phyloP scores from a whole-genome alignment of 805 yeast genomes.

The Suhomyces emberorum region DNA sequence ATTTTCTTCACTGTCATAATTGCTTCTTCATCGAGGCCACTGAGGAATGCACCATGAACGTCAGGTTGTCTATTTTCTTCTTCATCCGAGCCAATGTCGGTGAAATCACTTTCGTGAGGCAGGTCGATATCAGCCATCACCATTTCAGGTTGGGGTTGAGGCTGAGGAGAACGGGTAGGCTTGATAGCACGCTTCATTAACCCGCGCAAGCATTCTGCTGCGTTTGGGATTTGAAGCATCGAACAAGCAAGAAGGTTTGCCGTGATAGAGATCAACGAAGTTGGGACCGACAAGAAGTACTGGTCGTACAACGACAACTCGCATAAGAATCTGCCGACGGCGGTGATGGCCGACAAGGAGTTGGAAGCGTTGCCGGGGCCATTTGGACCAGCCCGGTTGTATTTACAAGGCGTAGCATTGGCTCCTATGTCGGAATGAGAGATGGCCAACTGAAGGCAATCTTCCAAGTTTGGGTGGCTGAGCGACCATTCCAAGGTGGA shows the following conservation, averaged over 20 bases:
- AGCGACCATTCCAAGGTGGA: conserved; percentile 43
- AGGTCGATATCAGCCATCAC: neutral
- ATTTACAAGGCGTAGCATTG: conserved; percentile 24
- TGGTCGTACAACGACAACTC: conserved; percentile 53
- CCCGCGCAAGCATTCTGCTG: conserved; percentile 31
- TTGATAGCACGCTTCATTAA: conserved; percentile 12
- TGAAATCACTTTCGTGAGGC: conserved; percentile 6
- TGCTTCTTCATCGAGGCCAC: conserved; percentile 45
- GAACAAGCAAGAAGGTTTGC: conserved; percentile 54
- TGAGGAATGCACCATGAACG: conserved; percentile 45
- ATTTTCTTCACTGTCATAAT: conserved; percentile 39
- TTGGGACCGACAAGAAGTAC: conserved; percentile 42
- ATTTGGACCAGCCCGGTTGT: conserved; percentile 12
- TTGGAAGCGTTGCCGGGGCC: conserved; percentile 17
- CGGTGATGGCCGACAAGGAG: conserved; percentile 50
- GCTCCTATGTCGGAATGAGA: conserved; percentile 22
- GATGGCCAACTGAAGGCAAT: conserved; percentile 44
- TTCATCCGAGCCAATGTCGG: conserved; percentile 21
- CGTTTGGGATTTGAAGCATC: conserved; percentile 47
- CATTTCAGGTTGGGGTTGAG: neutral
- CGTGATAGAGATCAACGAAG: conserved; percentile 47
- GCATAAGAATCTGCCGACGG: conserved; percentile 52
- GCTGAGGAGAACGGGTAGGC: conserved; percentile 3
- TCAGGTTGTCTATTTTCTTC: conserved; percentile 42
- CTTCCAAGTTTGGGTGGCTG: conserved; percentile 51